phyloP scores from a whole-genome alignment of 1,139 yeast genomes.

The Saccharomyces hybrid region DNA sequence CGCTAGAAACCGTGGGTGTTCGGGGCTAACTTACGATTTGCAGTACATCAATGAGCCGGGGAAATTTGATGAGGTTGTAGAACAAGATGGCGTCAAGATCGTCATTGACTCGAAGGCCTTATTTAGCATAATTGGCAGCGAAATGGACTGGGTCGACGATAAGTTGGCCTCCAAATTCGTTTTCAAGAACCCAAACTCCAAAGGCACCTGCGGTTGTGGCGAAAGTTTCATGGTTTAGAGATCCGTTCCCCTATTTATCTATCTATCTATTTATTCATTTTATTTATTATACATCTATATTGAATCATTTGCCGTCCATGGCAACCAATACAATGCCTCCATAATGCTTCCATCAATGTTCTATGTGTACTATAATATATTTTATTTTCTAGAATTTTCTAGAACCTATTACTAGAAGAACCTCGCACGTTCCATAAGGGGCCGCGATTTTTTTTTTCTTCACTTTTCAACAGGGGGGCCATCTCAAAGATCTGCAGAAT shows the following conservation, averaged over 20 bases:
- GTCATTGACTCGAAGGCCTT: conserved; percentile 92
- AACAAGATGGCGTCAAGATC: conserved; percentile 89
- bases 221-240: conserved; percentile 54
- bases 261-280: conserved; percentile 5
- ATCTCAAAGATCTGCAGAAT: not conserved
- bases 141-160: conserved; percentile 98
- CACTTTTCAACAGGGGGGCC: not conserved
- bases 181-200: conserved; percentile 89
- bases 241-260: not conserved
- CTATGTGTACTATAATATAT: not conserved
- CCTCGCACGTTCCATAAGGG: not conserved
- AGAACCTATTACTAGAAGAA: not conserved
- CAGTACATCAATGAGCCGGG: conserved; percentile 88
- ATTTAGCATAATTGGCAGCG: conserved; percentile 91
- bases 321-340: conserved; percentile 6
- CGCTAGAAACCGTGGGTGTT: conserved; percentile 93
- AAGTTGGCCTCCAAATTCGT: conserved; percentile 82
- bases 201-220: conserved; percentile 98
- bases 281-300: not conserved
- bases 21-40: conserved; percentile 84
- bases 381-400: not conserved
- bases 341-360: not conserved
- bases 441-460: not conserved
- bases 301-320: not conserved
- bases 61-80: conserved; percentile 86